Evolutionary conservation across 176 grass and related monocot species (phyloP).

Genomic region (Ampelocalamus luodianensis): DNA sequence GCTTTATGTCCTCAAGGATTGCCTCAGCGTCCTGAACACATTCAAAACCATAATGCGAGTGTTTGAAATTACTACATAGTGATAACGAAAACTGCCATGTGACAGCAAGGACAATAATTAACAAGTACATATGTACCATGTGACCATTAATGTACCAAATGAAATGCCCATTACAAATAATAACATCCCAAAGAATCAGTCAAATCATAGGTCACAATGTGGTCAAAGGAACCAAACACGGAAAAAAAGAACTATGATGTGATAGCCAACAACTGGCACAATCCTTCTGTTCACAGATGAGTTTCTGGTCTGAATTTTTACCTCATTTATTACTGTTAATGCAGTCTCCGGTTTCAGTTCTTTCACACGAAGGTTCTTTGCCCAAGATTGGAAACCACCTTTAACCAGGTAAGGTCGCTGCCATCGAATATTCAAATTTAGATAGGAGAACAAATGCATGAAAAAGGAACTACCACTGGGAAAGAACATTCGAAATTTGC

Average conservation of each 20-base stretch:
- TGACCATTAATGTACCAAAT: background rate
- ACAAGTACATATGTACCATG: background rate
- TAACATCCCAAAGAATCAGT: constrained; percentile 25
- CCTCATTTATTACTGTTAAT: constrained; percentile 94
- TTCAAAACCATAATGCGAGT: constrained; percentile 33
- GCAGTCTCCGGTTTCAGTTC: constrained; percentile 85
- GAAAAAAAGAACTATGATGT: background rate
- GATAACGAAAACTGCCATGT: background rate
- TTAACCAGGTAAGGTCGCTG: constrained; percentile 89
- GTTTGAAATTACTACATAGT: background rate
- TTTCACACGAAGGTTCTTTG: constrained; percentile 79
- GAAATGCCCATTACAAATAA: background rate
- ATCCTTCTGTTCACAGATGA: constrained; percentile 4
- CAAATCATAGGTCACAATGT: constrained; percentile 10
- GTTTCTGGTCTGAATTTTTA: constrained; percentile 44
- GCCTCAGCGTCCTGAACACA: constrained; percentile 80
- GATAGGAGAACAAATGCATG: constrained; percentile 15
- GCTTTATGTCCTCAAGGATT: constrained; percentile 86
- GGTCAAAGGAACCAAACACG: constrained; percentile 20
- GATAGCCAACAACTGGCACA: background rate
- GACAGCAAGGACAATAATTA: background rate
- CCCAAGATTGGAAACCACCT: constrained; percentile 96
- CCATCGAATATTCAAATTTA: constrained; percentile 51
- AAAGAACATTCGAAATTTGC: constrained; percentile 51
- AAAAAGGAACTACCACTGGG: background rate